Evolutionary conservation across 768 basidiomycete genomes (phyloP).

Genomic region (Hortiboletus flavorubellus): DNA sequence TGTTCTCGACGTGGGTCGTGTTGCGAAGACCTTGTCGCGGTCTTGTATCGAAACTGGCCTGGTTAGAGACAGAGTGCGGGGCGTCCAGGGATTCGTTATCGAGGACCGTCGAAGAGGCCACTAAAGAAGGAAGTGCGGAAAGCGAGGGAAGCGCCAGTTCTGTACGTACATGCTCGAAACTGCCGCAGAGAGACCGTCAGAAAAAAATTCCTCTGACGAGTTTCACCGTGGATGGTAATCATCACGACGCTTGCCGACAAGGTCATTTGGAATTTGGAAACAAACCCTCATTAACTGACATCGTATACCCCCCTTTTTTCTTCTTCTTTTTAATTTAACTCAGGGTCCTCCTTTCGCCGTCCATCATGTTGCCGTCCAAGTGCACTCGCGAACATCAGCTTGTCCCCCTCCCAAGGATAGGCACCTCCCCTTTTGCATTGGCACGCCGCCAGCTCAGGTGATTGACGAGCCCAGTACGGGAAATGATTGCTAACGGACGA

Average conservation of each 20-base stretch:
- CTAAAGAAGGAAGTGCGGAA: background rate
- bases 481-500: constrained; percentile 3
- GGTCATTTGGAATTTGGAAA: background rate
- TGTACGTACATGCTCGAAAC: constrained; percentile 16
- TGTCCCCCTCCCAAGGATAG: constrained; percentile 1
- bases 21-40: constrained; percentile 4
- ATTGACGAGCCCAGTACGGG: constrained; percentile 1
- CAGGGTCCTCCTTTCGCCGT: background rate
- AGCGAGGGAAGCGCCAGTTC: background rate
- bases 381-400: background rate
- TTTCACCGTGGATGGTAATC: constrained; percentile 9
- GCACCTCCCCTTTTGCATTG: constrained; percentile 7
- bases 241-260: constrained; percentile 8
- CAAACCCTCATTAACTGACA: background rate
- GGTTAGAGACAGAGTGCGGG: constrained; percentile 1
- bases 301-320: background rate
- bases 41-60: constrained; percentile 3
- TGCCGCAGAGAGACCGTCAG: constrained; percentile 9
- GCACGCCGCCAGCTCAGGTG: constrained; percentile 2
- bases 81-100: background rate
- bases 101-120: background rate
- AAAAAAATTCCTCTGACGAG: constrained; percentile 17
- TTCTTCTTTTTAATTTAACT: constrained; percentile 1
- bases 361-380: constrained; percentile 2
- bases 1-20: constrained; percentile 14